Evolutionary conservation across 768 basidiomycete genomes (phyloP), one percentile per base, ranked within the genome.

Genomic region (Hygrophorus russula): DNA sequence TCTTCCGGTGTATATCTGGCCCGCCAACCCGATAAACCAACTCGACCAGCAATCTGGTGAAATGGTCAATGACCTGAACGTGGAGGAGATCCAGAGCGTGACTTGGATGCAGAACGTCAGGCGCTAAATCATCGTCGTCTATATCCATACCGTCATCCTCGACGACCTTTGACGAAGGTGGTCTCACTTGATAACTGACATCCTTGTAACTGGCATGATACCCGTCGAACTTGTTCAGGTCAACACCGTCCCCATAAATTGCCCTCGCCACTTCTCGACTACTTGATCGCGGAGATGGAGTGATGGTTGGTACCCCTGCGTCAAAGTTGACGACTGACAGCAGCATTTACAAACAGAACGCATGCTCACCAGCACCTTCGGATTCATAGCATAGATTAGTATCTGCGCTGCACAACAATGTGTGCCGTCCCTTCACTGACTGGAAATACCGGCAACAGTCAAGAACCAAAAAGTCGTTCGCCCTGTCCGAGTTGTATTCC

Each of bases 381-480:
- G 66, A 65, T 49, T 77, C 67, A 39, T 77, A 62, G 44, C 70
- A 73, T 24, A 89, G 59, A 49, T 82, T 81, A 37, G 73, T 78
- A 59, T 90, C 87, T 37, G 68, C 74, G 44, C 76, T 84, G 56
- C 80, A 78, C 35, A 87, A 51, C 41, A 71, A 62, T n/a, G 79
- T 80, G 47, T 59, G 65, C n/a, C 65, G 62, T 36, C 53, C 59
- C n/a, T 41, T 42, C 18, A 60, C 65, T 31, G 50, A 59, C 42
- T 52, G 57, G 37, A 80, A 85, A 57, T 78, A 82, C 50, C 68
- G 62, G 53, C 79, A 82, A 51, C 86, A 90, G 56, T 89, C 88
- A 41, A 82, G 59, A 51, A 91, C 86, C 31, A 82, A 59, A 41
- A 68, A 66, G 52, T 91, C 87, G 52, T 86, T 87, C 46, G 52